Base-by-base conservation (phyloP, 495 filamentous ascomycete genomes). In the Penicillium psychrofluorescens region DNA sequence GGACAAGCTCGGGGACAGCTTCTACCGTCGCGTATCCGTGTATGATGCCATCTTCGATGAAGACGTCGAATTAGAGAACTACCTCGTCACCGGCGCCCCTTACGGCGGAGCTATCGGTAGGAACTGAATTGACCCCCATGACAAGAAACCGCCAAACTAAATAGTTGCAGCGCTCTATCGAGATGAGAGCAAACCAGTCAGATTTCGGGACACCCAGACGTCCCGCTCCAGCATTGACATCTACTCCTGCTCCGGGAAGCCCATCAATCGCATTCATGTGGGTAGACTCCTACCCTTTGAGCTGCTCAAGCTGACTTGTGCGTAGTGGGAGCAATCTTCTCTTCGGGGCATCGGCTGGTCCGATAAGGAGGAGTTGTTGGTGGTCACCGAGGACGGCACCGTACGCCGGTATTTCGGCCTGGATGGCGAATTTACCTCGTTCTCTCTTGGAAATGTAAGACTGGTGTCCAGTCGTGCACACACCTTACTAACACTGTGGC, bases 301-400 rank as follows among this genome's bases (percentile, higher is more conserved):
- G 9, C 11, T 30, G 31, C 32, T 10, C 12, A 27, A 15, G 29
- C 48, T 48, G 35, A 54, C 35, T 39, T 8, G n/a, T 7, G 65
- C 72, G 14, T 61, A 87, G 72, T 97, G 90, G 88, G 92, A 98
- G 49, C 86, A 90, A 71, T 88, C 88, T 29, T 75, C 83, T 2
- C 88, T 98, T 53, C 83, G 83, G 59, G 90, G 89, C 8, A 74
- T 97, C 12, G 92, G 92, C 13, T 98, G 92, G 92, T 96, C 90
- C 30, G 92, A 95, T 56, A 88, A 96, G 50, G 92, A 98, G 74
- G 87, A 88, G 62, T 76, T 98, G 11, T 69, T 98, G 7, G 84
- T 95, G 4, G 80, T 96, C 39, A 86, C 88, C 4, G 79, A 85
- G 44, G 92, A 97, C 55, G 92, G 92, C 40, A 90, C 81, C 8